Conservation (phyloP, 805 yeast species). For the Candida vaughaniae region DNA sequence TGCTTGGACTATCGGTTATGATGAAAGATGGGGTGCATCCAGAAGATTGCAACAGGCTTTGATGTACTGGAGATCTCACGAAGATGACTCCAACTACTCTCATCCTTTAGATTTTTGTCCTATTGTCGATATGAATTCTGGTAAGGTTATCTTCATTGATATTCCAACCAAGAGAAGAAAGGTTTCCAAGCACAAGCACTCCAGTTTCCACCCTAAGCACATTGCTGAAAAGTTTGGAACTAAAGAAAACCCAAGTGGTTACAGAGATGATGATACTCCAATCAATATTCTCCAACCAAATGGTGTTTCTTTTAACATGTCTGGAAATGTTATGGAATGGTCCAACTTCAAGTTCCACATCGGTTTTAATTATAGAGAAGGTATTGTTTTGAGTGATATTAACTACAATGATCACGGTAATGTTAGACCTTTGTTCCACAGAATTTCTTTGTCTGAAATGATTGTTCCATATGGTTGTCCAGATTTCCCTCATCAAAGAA, state of each 20-base stretch:
- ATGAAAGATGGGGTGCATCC: constrained; percentile 75
- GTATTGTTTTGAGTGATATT: constrained; percentile 74
- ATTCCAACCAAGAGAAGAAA: constrained; percentile 74
- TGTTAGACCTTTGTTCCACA: constrained; percentile 71
- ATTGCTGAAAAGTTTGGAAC: constrained; percentile 59
- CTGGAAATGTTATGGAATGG: constrained; percentile 72
- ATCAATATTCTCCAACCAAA: constrained; percentile 75
- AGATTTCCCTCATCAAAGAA: constrained; percentile 77
- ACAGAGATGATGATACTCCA: constrained; percentile 65
- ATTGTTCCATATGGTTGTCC: constrained; percentile 84
- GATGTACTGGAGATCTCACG: constrained; percentile 72
- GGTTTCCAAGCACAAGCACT: constrained; percentile 63
- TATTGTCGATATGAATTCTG: constrained; percentile 70
- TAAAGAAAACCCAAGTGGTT: constrained; percentile 43
- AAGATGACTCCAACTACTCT: constrained; percentile 73
- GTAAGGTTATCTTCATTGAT: constrained; percentile 70
- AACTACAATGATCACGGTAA: constrained; percentile 74
- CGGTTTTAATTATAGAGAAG: constrained; percentile 86
- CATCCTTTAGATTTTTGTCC: constrained; percentile 83
- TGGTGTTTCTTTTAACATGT: constrained; percentile 75
- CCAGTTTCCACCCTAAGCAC: constrained; percentile 69
- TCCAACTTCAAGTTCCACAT: constrained; percentile 74
- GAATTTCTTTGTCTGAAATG: constrained; percentile 78
- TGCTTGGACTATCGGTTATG: constrained; percentile 71
- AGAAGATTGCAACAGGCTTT: constrained; percentile 78